A percentile compares a stretch with the other conserved stretches of the same genome.
phyloP scores from a whole-genome alignment of 495 filamentous ascomycete species.

The Penicillium goetzii region DNA sequence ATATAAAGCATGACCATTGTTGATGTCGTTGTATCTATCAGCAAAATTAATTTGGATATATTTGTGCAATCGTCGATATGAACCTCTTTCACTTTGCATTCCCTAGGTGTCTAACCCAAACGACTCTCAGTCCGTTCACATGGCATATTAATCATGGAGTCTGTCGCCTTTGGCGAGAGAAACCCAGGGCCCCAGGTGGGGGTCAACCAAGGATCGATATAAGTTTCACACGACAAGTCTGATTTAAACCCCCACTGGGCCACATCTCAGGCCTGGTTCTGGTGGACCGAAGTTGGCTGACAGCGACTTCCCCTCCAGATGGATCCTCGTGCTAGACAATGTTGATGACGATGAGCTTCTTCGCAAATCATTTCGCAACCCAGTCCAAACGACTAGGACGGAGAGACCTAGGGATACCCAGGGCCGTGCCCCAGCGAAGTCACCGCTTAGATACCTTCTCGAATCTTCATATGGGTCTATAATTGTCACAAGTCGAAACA shows the following conservation, averaged over 20 bases:
- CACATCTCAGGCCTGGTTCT: no score
- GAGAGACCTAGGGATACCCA: slow-evolving; percentile 23
- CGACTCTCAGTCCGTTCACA: not conserved
- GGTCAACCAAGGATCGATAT: not conserved
- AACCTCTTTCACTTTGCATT: no score
- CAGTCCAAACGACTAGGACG: no score
- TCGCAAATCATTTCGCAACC: not conserved
- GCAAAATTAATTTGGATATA: not conserved
- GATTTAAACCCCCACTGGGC: not conserved
- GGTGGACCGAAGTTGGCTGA: not conserved
- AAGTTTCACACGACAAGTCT: not conserved
- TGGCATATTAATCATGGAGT: not conserved
- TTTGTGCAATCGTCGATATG: no score
- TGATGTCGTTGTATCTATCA: not conserved
- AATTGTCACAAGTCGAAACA: slow-evolving; percentile 44
- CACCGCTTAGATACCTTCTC: slow-evolving; percentile 2
- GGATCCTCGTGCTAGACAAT: slow-evolving; percentile 22
- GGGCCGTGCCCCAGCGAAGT: no score
- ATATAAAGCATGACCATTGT: not conserved
- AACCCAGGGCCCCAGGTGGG: not conserved
- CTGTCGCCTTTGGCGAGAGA: not conserved
- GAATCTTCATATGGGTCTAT: slow-evolving; percentile 11
- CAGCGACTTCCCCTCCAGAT: slow-evolving; percentile 5
- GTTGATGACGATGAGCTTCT: slow-evolving; percentile 32
- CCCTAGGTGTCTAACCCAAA: no score